Conservation (phyloP, 2,329 filamentous ascomycete species). For the Setomelanomma holmii region DNA sequence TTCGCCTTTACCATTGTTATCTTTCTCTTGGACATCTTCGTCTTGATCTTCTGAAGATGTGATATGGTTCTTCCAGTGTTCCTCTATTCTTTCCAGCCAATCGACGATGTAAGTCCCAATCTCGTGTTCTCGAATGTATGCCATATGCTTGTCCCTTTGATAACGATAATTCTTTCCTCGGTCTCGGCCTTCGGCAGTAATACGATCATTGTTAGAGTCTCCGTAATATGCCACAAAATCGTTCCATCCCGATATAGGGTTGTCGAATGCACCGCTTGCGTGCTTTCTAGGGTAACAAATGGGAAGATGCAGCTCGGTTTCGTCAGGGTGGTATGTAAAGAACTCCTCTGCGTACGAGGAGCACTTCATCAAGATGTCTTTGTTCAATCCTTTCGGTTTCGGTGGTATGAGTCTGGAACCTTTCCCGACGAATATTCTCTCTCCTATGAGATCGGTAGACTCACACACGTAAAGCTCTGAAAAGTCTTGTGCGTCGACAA, state of each 20-base stretch:
- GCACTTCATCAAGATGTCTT: constrained; percentile 13
- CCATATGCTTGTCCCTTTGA: constrained; percentile 8
- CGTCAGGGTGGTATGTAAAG: constrained; percentile 15
- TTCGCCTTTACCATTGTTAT: not conserved
- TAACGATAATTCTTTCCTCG: constrained; percentile 1
- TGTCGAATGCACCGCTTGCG: not conserved
- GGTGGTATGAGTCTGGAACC: too few species aligned
- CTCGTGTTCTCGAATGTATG: constrained; percentile 13
- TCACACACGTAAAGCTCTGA: not conserved
- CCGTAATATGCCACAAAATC: not conserved
- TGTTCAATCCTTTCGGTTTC: constrained; percentile 11
- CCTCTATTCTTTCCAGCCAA: constrained; percentile 15
- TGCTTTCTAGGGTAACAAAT: constrained; percentile 12
- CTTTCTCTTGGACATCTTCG: not conserved
- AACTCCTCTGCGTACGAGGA: constrained; percentile 19
- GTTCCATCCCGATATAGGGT: not conserved
- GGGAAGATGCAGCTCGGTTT: constrained; percentile 13
- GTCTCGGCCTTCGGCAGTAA: not conserved
- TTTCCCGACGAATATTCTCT: too few species aligned
- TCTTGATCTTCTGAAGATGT: too few species aligned
- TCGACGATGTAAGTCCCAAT: constrained; percentile 20
- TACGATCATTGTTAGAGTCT: not conserved
- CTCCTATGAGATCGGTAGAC: not conserved
- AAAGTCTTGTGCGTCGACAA: constrained; percentile 8
- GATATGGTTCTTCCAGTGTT: not conserved